Evolutionary conservation across 495 filamentous ascomycete species (phyloP).

Genomic region (Podospora pseudopauciseta): DNA sequence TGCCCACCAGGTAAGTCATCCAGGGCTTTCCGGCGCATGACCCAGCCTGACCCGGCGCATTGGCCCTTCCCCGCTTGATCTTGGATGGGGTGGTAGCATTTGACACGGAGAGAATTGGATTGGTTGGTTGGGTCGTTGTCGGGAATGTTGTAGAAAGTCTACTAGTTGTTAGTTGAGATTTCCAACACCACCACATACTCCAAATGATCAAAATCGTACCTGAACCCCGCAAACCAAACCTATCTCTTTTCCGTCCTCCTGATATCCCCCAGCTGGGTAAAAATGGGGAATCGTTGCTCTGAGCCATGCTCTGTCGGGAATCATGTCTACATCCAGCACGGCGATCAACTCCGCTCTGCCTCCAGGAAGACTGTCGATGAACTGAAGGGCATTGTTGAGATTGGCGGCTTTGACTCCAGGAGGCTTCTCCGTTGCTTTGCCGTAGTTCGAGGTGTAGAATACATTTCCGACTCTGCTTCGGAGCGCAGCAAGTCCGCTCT

Average conservation of each 20-base stretch:
- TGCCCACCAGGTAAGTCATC: not conserved
- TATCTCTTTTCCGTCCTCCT: not conserved
- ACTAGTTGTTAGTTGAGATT: not conserved
- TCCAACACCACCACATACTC: not conserved
- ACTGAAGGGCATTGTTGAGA: not conserved
- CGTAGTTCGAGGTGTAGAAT: not conserved
- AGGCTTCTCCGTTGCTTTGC: not conserved
- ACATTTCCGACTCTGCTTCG: not conserved
- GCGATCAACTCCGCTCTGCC: not conserved
- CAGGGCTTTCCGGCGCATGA: not conserved
- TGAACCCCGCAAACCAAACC: not conserved
- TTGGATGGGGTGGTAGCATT: not conserved
- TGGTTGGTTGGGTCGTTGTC: not conserved
- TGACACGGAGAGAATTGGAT: not conserved
- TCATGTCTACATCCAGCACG: not conserved
- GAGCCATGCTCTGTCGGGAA: not conserved
- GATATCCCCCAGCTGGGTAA: not conserved
- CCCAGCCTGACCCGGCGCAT: not conserved
- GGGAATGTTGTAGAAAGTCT: not conserved
- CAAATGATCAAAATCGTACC: not conserved
- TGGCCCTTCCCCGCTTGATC: not conserved
- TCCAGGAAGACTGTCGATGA: not conserved
- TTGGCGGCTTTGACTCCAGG: not conserved
- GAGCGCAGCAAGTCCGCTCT: not conserved
- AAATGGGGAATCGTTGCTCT: not conserved